Percentiles rank a stretch among this genome's conserved stretches.
Evolutionary conservation across 495 filamentous ascomycete genomes (phyloP).

Genomic region (Hyaloscypha variabilis): DNA sequence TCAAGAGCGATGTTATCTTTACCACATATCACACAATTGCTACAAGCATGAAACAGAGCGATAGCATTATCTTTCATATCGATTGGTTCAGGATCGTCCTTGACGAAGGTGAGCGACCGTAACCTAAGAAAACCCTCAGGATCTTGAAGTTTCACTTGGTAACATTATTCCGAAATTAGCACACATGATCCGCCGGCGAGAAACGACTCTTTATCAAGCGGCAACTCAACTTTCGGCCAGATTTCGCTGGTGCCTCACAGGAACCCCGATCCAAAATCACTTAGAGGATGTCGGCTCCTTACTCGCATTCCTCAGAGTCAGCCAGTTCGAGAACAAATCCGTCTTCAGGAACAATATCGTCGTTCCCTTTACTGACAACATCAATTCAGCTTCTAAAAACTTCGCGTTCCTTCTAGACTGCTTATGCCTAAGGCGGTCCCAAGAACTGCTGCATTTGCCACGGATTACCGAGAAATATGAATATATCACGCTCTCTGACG

Average conservation of each 20-base stretch:
- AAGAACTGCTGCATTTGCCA: slow-evolving; percentile 41
- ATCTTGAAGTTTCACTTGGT: too few relatives aligned
- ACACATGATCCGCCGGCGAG: neutral
- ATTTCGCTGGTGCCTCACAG: slow-evolving; percentile 81
- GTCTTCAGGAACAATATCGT: slow-evolving; percentile 26
- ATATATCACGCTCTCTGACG: neutral
- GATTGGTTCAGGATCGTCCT: neutral
- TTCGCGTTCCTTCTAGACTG: slow-evolving; percentile 40
- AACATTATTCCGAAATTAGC: neutral
- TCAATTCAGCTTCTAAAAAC: too few relatives aligned
- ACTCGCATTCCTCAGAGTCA: slow-evolving; percentile 43
- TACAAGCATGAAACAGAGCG: neutral
- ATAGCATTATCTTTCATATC: neutral
- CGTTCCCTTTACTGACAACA: neutral
- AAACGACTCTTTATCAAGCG: neutral
- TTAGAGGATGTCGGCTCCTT: slow-evolving; percentile 52
- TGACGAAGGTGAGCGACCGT: neutral
- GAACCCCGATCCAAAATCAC: slow-evolving; percentile 68
- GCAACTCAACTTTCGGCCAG: slow-evolving; percentile 55
- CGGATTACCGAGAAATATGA: neutral
- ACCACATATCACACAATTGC: neutral
- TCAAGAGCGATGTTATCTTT: neutral
- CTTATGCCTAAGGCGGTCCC: slow-evolving; percentile 40
- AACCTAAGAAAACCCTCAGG: too few relatives aligned
- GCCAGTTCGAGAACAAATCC: slow-evolving; percentile 37